Evolutionary conservation across 176 grass and related monocot species (phyloP), one percentile per base, ranked within the genome.

Genomic region (Otatea glauca): DNA sequence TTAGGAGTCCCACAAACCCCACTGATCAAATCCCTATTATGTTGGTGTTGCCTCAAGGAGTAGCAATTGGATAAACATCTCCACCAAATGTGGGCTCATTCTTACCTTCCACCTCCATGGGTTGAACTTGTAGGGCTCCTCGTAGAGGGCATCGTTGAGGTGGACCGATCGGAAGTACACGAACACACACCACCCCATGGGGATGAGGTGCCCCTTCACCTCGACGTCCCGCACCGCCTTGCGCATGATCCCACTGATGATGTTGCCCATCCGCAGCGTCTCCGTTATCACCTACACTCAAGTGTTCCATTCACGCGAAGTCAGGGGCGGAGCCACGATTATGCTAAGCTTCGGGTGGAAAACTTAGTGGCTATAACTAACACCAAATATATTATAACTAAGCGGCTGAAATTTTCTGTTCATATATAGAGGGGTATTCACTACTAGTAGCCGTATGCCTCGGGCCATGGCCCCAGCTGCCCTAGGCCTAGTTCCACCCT

Each of bases 51-150:
- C 78, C 84, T 90, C 86, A 90, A 90, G 79, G 39, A 32, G 84
- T 74, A 51, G 84, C 78, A 90, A 67, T 17, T 32, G 72, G 79
- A 90, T 86, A 47, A 90, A 51, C 79, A 86, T 90, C 79, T 72
- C 88, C 65, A 90, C 73, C 83, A 24, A 71, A 86, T 78, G 84
- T 86, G 84, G 84, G 67, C 32, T 59, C 29, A 0, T 60, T 62
- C 55, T 91, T 85, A 99, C 96, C 96, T 99, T 94, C 96, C 96
- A 99, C 81, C 96, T 99, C 96, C 96, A 99, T 81, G 96, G 96
- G 78, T 94, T 89, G 88, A 99, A 99, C 78, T 72, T 91, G 91
- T 79, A 94, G 53, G 93, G 77, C 21, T 99, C 96, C 21, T 89
- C 70, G 53, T 96, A 99, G 77, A 88, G 66, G 14, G 48, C 55